A percentile compares a stretch with the other conserved stretches of the same genome.
phyloP scores from a whole-genome alignment of 2,329 filamentous ascomycete genomes.

The Pezicula rhizophila region DNA sequence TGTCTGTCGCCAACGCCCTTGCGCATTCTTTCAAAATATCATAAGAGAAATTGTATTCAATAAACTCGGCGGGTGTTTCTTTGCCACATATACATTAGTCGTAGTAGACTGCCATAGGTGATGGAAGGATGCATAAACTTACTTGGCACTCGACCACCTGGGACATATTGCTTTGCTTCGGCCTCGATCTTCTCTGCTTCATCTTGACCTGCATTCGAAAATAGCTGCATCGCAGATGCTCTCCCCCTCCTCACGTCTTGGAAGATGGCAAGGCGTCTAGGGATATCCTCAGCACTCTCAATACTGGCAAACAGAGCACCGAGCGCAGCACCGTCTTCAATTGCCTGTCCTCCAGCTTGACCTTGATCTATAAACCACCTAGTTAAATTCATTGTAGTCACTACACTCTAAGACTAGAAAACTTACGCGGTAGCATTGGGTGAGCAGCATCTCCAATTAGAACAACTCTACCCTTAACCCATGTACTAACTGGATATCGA shows the following conservation, averaged over 20 bases:
- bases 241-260: not conserved
- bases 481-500: slow-evolving; percentile 16
- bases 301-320: not conserved
- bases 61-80: too few relatives aligned
- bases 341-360: not conserved
- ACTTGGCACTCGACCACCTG: not conserved
- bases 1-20: too few relatives aligned
- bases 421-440: slow-evolving; percentile 19
- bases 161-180: not conserved
- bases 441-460: slow-evolving; percentile 19
- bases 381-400: not conserved
- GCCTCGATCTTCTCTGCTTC: not conserved
- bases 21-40: too few relatives aligned
- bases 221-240: not conserved
- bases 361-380: not conserved
- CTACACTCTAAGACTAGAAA: not conserved
- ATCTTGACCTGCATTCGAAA: not conserved
- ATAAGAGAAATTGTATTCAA: too few relatives aligned
- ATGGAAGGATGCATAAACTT: too few relatives aligned
- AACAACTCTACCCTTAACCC: slow-evolving; percentile 10
- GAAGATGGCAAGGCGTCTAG: not conserved
- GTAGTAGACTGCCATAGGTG: too few relatives aligned
- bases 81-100: too few relatives aligned
- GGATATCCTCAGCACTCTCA: not conserved
- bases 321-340: not conserved